Percentiles rank a stretch among this genome's conserved stretches.
Evolutionary conservation across 2,329 filamentous ascomycete genomes (phyloP).

Genomic region (Cercospora berteroae): DNA sequence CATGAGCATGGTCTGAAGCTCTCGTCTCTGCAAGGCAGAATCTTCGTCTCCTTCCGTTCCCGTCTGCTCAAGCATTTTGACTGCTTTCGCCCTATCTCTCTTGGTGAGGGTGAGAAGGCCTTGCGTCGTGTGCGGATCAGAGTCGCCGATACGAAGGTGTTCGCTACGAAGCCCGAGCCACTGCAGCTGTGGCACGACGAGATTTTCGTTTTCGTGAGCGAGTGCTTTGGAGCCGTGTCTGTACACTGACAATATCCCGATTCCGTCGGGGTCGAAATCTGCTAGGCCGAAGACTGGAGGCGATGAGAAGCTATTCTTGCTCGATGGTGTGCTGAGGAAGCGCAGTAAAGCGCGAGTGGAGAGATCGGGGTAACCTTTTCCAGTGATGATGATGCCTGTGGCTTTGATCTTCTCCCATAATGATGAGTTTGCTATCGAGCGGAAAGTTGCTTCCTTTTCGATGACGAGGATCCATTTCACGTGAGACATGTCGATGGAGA

Average conservation of each 20-base stretch:
- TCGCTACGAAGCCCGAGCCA: constrained; percentile 64
- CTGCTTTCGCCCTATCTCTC: constrained; percentile 60
- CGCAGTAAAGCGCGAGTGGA: constrained; percentile 65
- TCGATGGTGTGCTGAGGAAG: constrained; percentile 49
- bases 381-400: constrained; percentile 68
- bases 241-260: constrained; percentile 72
- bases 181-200: constrained; percentile 52
- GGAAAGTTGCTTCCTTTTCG: constrained; percentile 83
- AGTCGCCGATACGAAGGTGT: constrained; percentile 28
- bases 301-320: constrained; percentile 43
- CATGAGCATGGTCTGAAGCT: constrained; percentile 71
- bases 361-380: constrained; percentile 79
- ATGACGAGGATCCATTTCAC: constrained; percentile 68
- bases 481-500: constrained; percentile 49
- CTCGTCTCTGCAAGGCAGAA: constrained; percentile 40
- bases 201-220: constrained; percentile 56
- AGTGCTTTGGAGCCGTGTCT: constrained; percentile 65
- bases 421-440: constrained; percentile 58
- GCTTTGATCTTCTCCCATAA: constrained; percentile 55
- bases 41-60: constrained; percentile 3
- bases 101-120: constrained; percentile 52
- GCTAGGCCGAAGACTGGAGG: constrained; percentile 62
- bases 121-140: constrained; percentile 36
- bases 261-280: constrained; percentile 74
- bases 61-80: constrained; percentile 47